phyloP scores from a whole-genome alignment of 2,329 filamentous ascomycete species.

The Scortechinia acanthostroma region DNA sequence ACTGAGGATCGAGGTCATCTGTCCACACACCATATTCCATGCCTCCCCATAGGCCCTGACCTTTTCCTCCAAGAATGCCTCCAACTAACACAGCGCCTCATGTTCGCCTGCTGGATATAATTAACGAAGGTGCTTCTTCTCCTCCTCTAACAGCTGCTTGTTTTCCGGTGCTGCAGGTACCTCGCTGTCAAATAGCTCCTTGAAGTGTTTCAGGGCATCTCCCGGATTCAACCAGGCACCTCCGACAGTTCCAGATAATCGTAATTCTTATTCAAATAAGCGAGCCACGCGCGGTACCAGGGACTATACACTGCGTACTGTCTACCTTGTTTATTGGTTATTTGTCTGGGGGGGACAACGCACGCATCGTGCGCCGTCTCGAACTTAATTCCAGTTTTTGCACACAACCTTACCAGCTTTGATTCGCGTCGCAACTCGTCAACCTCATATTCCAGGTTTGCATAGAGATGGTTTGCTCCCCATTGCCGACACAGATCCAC shows the following conservation, averaged over 20 bases:
- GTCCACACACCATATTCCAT: conserved; percentile 12
- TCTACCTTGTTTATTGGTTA: conserved; percentile 45
- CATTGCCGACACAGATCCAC: conserved; percentile 46
- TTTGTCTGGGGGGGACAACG: conserved; percentile 49
- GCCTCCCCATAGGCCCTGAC: conserved; percentile 14
- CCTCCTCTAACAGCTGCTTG: conserved; percentile 16
- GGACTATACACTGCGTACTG: conserved; percentile 62
- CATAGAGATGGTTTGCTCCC: conserved; percentile 51
- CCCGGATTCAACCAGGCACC: conserved; percentile 40
- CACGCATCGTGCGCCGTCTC: conserved; percentile 55
- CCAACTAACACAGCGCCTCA: conserved; percentile 11
- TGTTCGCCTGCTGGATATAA: conserved; percentile 18
- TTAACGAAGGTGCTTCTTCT: conserved; percentile 13
- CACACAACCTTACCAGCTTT: conserved; percentile 39
- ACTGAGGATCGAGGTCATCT: conserved; percentile 14
- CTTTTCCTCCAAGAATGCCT: conserved; percentile 13
- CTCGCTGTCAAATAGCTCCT: conserved; percentile 11
- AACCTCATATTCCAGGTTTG: conserved; percentile 65
- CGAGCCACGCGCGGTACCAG: conserved; percentile 57
- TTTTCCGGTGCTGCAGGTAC: conserved; percentile 12
- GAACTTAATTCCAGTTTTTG: conserved; percentile 46
- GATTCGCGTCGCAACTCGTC: conserved; percentile 61
- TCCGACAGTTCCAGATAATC: conserved; percentile 41
- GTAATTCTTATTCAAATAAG: conserved; percentile 46
- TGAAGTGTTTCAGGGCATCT: background rate